A percentile compares a stretch with the other conserved stretches of the same genome.
Evolutionary conservation across 2,329 filamentous ascomycete genomes (phyloP).

Genomic region (Fulvia fulva): DNA sequence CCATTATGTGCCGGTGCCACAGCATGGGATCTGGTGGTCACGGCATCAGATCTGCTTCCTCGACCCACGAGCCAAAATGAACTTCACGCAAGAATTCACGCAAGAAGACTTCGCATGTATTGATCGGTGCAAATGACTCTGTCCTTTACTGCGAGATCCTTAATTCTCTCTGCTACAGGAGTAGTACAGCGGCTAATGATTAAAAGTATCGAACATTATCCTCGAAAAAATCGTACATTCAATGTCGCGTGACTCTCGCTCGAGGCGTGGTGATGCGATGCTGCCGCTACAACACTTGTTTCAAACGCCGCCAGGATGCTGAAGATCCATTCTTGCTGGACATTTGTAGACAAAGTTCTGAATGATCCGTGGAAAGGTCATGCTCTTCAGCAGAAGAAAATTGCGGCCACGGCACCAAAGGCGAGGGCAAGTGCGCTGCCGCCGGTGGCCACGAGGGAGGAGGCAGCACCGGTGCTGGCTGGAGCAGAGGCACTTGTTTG

Average conservation of each 20-base stretch:
- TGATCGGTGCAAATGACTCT: no score
- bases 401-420: conserved; percentile 40
- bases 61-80: neutral
- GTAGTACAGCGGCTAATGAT: neutral
- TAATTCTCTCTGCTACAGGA: neutral
- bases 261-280: neutral
- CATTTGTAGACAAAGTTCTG: neutral
- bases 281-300: neutral
- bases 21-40: neutral
- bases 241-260: neutral
- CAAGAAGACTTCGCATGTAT: no score
- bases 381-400: conserved; percentile 25
- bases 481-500: conserved; percentile 6
- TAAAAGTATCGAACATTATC: neutral
- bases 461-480: conserved; percentile 15
- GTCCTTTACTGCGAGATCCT: no score
- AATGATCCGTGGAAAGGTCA: neutral
- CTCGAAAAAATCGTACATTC: neutral
- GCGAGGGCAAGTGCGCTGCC: conserved; percentile 41
- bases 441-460: conserved; percentile 11
- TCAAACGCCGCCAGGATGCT: neutral
- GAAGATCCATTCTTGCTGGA: neutral
- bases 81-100: neutral
- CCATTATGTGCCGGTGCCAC: neutral
- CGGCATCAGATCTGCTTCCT: neutral